Percentiles rank a stretch among this genome's conserved stretches.
Evolutionary conservation across 164 flowering plant genomes (phyloP).

Genomic region (Nymphaea colorata): DNA sequence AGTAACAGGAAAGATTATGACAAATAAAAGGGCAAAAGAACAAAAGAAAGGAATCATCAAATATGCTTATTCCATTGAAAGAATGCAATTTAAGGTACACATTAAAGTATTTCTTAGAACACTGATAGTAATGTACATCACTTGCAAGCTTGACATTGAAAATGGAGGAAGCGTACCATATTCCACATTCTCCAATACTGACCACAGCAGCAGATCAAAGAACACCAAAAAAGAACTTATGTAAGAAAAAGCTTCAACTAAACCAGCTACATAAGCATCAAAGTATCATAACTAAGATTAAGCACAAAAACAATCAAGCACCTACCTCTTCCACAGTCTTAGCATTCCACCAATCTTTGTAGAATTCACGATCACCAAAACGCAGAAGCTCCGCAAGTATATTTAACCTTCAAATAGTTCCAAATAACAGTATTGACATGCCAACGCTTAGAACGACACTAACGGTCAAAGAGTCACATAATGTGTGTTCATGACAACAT

Average conservation of each 20-base stretch:
- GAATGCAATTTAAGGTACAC: not conserved
- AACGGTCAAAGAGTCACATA: no score
- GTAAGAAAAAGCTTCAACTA: not conserved
- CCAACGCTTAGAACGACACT: no score
- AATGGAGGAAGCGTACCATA: conserved; percentile 53
- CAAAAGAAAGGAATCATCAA: not conserved
- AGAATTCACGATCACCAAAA: conserved; percentile 97
- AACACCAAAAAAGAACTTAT: conserved; percentile 11
- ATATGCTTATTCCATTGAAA: not conserved
- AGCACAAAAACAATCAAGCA: conserved; percentile 2
- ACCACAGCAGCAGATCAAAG: conserved; percentile 12
- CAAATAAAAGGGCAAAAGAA: no score
- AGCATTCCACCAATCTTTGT: conserved; percentile 99
- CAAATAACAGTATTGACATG: no score
- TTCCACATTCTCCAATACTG: conserved; percentile 99
- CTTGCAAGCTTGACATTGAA: not conserved
- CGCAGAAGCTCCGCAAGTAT: conserved; percentile 91
- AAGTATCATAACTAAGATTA: not conserved
- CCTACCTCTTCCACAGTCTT: conserved; percentile 85
- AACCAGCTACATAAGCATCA: not conserved
- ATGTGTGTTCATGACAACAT: no score
- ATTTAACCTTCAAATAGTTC: conserved; percentile 50
- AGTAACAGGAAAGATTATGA: no score
- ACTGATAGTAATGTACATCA: not conserved
- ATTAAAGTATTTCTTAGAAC: not conserved